Evolutionary conservation across 768 basidiomycete species (phyloP), one percentile per base, ranked within the genome.

Genomic region (Auriscalpium vulgare): DNA sequence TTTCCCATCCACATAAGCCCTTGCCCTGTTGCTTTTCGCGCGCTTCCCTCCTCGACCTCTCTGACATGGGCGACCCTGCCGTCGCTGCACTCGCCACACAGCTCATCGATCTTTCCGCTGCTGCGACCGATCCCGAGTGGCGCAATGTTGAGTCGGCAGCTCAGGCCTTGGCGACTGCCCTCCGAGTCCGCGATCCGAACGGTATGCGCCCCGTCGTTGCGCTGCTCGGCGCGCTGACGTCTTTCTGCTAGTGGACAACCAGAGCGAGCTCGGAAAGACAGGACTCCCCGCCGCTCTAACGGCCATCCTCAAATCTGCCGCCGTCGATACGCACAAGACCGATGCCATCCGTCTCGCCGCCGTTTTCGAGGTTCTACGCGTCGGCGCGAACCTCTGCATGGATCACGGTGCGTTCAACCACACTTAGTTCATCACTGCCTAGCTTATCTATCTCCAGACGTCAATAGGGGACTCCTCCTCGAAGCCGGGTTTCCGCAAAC

Each of bases 311-410:
- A 74, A 76, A 37, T 70, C 75, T 44, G 81, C 84, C 8, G 71
- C 86, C 19, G 72, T 76, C 55, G 80, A 76, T 45, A 66, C 77
- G 6, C 59, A 75, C 17, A 72, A 76, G 47, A 80, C 82, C 6
- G 69, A 67, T 53, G 69, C 74, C 34, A 58, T 69, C n/a, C 77
- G 75, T 56, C 74, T 80, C 50, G 64, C 77, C 9, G 78, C 79
- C 10, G 73, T 84, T 21, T 80, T 79, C 57, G 87, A 92, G 66
- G 70, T 91, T 35, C 78, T 93, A 53, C 79, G 91, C 56, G 82
- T 91, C 13, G 83, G 82, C 23, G 91, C 91, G 11, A 93, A 93
- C 69, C 70, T 93, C 16, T 91, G 88, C 68, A 84, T 90, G 71
- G 88, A 93, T 66, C 88, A 92, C 63, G 83, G 88, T 84, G 61